Percentiles rank a stretch among this genome's conserved stretches.
Evolutionary conservation across 2,329 filamentous ascomycete genomes (phyloP).

Genomic region (Diaporthe humulicola): DNA sequence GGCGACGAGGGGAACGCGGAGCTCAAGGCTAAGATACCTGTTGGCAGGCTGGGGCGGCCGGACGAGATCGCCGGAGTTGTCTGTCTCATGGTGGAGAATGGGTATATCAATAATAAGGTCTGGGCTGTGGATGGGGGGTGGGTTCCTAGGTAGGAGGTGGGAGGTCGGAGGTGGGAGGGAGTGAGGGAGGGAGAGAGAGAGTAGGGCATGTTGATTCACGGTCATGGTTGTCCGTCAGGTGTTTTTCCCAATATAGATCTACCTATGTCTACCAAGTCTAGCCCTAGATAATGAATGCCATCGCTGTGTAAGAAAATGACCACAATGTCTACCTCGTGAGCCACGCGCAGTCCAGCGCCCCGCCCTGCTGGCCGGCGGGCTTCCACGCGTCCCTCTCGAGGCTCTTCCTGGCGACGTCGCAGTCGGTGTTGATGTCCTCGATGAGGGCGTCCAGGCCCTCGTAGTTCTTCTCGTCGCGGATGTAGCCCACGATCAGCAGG

Average conservation of each 20-base stretch:
- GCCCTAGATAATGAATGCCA: neutral
- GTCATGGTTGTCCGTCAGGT: neutral
- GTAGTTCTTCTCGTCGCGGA: conserved; percentile 92
- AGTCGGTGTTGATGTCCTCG: conserved; percentile 90
- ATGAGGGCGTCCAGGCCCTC: conserved; percentile 85
- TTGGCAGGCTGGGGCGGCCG: conserved; percentile 28
- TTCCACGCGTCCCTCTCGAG: conserved; percentile 75
- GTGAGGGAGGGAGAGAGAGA: neutral
- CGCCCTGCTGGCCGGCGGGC: conserved; percentile 52
- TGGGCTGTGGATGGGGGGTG: conserved; percentile 35
- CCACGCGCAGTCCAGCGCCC: conserved; percentile 37
- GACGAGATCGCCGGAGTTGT: conserved; percentile 37
- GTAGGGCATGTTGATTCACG: neutral
- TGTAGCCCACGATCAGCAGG: conserved; percentile 86
- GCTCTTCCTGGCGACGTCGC: conserved; percentile 82
- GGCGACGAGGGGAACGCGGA: neutral
- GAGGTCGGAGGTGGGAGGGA: neutral
- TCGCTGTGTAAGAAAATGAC: neutral
- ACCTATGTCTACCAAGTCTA: conserved; percentile 10
- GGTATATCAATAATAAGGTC: conserved; percentile 35
- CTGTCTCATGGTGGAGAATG: conserved; percentile 31
- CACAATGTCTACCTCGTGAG: conserved; percentile 37
- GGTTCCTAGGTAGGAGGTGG: conserved; percentile 22
- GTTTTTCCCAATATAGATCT: neutral
- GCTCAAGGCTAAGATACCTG: conserved; percentile 1